Conservation (phyloP, 2,329 filamentous ascomycete species). For the Colletotrichum sp. region DNA sequence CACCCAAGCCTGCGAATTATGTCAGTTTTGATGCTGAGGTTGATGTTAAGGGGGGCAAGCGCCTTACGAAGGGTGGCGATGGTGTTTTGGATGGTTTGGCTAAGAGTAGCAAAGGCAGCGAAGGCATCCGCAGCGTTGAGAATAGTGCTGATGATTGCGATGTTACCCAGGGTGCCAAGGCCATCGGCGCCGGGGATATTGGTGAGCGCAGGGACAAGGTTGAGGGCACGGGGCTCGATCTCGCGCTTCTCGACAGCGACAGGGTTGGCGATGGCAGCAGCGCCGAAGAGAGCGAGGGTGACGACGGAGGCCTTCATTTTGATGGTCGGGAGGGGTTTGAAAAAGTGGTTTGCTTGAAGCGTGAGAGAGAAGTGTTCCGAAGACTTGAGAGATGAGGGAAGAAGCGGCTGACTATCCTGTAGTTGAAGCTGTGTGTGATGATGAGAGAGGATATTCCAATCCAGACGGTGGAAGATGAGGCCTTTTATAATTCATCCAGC, state of each 20-base stretch:
- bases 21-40: not conserved
- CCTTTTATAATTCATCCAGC: slow-evolving; percentile 9
- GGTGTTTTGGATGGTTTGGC: not conserved
- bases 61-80: not conserved
- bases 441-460: not conserved
- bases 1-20: not conserved
- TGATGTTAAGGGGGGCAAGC: not conserved
- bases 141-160: not conserved
- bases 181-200: not conserved
- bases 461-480: not conserved
- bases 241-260: slow-evolving; percentile 9
- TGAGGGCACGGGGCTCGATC: not conserved
- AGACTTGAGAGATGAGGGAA: slow-evolving; percentile 1
- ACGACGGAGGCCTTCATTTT: slow-evolving; percentile 20
- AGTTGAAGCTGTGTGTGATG: slow-evolving; percentile 4
- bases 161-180: not conserved
- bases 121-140: not conserved
- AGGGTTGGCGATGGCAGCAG: slow-evolving; percentile 1
- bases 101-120: not conserved
- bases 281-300: slow-evolving; percentile 3
- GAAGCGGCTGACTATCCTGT: slow-evolving; percentile 20
- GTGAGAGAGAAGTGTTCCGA: not conserved
- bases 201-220: not conserved
- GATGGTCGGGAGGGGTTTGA: not conserved
- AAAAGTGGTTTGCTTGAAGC: not conserved